Base-by-base conservation (phyloP, 331 rosid genomes). In the Spiraea crenata region DNA sequence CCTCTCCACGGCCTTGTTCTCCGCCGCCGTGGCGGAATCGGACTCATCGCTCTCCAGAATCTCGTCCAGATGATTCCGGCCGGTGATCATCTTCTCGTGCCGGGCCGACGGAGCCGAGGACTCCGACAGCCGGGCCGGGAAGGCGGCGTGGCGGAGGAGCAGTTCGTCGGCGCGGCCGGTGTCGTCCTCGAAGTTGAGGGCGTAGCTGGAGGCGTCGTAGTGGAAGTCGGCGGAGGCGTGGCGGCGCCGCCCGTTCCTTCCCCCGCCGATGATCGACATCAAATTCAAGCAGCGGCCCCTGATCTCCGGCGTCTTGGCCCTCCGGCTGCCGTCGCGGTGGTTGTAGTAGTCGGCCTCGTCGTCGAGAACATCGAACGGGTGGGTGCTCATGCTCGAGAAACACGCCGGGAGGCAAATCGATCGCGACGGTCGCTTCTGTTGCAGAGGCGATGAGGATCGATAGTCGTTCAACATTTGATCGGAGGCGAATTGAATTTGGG, bases 101-200 rank as follows among this genome's bases (percentile, higher is more conserved):
- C 57, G 16, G 52, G 59, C 0, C 52, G 72, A 31, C 10, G 75
- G 67, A 7, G 66, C 34, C 9, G 77, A 35, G 37, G 81, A 56
- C 7, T 80, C 82, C 31, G 79, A 72, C 45, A 74, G 63, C 50
- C 82, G 71, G 0, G 70, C 72, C 8, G 72, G n/a, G 68, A 82
- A 79, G 40, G 59, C 79, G 40, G 59, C 69, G 8, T 73, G 60
- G 47, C 72, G 47, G 1, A 76, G 76, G 3, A 64, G 75, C 17
- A 58, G 51, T 4, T 70, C 76, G 39, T 80, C 76, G 38, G 48
- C 57, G 16, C 67, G 77, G 31, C 48, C 13, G 48, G 42, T 48
- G 11, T 77, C 75, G 64, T 80, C 87, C 37, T 85, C 82, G 67
- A 85, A 85, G 70, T 82, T 85, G 11, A 85, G 84, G 19, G 85